A percentile compares a stretch with the other conserved stretches of the same genome.
Evolutionary conservation across 176 grass and related monocot genomes (phyloP).

Genomic region (Cocos nucifera): DNA sequence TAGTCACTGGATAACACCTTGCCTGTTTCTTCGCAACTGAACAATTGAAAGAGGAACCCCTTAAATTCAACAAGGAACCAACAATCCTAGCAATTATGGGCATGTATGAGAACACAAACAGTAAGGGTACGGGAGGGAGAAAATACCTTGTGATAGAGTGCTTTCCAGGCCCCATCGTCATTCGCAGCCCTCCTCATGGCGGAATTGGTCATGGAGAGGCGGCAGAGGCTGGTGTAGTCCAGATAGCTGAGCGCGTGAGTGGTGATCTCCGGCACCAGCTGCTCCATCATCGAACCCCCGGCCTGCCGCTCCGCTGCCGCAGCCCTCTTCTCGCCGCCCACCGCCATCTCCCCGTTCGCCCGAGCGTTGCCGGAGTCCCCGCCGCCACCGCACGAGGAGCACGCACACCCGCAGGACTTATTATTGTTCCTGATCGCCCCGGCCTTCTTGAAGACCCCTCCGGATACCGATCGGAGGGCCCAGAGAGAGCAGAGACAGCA

Average conservation of each 20-base stretch:
- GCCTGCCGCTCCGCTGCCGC: constrained; percentile 2
- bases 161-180: constrained; percentile 91
- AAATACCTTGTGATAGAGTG: constrained; percentile 67
- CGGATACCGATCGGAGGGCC: constrained; percentile 29
- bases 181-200: constrained; percentile 94
- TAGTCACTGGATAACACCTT: too few species aligned
- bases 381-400: constrained; percentile 29
- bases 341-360: constrained; percentile 48
- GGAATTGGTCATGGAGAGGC: constrained; percentile 96
- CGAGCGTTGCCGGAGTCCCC: background rate
- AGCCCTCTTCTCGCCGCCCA: constrained; percentile 28
- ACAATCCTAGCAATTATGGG: too few species aligned
- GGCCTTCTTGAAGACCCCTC: constrained; percentile 8
- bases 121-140: background rate
- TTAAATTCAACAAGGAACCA: too few species aligned
- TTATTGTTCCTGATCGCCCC: background rate
- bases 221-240: constrained; percentile 88
- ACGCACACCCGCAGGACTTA: constrained; percentile 12
- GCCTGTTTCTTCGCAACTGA: too few species aligned
- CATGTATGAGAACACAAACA: background rate
- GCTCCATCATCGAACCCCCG: constrained; percentile 94
- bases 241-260: constrained; percentile 95
- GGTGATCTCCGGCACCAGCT: constrained; percentile 94
- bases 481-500: constrained; percentile 53
- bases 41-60: too few species aligned